Base-by-base conservation (phyloP, 2,329 filamentous ascomycete species). In the Sarocladium brachiariae region DNA sequence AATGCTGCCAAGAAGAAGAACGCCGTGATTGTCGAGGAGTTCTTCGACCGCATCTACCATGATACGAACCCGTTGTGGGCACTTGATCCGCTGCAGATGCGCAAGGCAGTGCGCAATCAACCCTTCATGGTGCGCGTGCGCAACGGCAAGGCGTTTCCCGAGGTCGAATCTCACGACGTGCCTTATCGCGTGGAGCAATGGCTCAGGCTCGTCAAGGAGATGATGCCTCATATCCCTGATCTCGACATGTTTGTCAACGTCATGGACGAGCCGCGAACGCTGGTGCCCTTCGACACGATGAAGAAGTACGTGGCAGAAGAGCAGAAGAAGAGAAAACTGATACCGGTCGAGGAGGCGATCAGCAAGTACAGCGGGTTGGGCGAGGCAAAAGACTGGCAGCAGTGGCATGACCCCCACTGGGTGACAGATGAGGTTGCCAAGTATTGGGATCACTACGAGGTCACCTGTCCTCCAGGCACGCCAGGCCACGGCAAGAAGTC, bases 241-340 rank as follows among this genome's bases (percentile, higher is more conserved):
- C 77, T 86, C 61, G 81, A 85, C 60, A 83, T 85, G 69, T 76
- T 81, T 10, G 79, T 85, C 66, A 85, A 86, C 59, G 71, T 74
- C 49, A 72, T 83, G 65, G 81, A 85, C 60, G 80, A 86, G 60
- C 75, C 81, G 27, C 72, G 82, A 19, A 62, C 86, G 16, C 65
- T 84, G 27, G 78, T 82, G 3, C 73, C 78, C 9, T 80, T 74
- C 65, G 74, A 84, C 51, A 69, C 76, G 13, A 73, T 85, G 50
- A 69, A 75, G 24, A 65, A 67, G 23, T 66, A 78, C 46, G 69
- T 83, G 10, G 65, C 64, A 5, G 66, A 69, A 45, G 81, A 82
- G 58, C 64, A 65, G 51, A 61, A 63, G 31, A 69, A 59, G 43
- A 70, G 78, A 51, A 60, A 57, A 9, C 65, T 82, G 50, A 63